These are phyloP conservation scores for Spiraea crenata DNA, from an alignment of 331 rosid genomes.

Conservation along the genomic window DNA sequence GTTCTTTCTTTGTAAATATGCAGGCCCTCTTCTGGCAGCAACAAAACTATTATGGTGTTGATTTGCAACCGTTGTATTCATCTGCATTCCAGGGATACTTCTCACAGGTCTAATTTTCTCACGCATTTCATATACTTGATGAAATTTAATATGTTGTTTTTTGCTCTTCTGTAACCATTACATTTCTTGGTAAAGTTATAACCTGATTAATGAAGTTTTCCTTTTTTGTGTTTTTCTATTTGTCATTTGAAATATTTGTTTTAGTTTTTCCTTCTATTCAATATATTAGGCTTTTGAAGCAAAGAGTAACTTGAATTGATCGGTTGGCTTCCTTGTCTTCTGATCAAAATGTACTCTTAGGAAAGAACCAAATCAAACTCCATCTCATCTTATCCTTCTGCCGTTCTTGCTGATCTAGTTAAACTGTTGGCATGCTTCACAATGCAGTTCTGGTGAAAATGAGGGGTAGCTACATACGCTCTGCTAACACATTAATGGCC, in stretches of 20 bases:
- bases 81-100: slow-evolving; percentile 90
- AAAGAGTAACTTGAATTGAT: not conserved
- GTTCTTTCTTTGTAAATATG: slow-evolving; percentile 7
- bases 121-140: slow-evolving; percentile 8
- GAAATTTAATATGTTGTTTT: slow-evolving; percentile 5
- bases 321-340: not conserved
- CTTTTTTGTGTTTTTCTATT: not conserved
- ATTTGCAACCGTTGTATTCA: slow-evolving; percentile 81
- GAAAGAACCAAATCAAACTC: not conserved
- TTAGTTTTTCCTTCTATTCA: not conserved
- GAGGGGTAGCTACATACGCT: slow-evolving; percentile 16
- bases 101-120: slow-evolving; percentile 61
- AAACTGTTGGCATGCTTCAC: not conserved
- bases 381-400: not conserved
- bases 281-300: not conserved
- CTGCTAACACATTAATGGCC: too few species aligned
- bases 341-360: not conserved
- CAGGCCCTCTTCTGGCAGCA: slow-evolving; percentile 99
- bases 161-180: not conserved
- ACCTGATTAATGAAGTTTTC: not conserved
- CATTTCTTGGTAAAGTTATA: not conserved
- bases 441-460: not conserved
- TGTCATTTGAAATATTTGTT: too few species aligned
- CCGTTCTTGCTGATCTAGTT: not conserved
- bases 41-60: slow-evolving; percentile 82